phyloP scores from a whole-genome alignment of 129 eudicot species.

The Artemisia tridentata region DNA sequence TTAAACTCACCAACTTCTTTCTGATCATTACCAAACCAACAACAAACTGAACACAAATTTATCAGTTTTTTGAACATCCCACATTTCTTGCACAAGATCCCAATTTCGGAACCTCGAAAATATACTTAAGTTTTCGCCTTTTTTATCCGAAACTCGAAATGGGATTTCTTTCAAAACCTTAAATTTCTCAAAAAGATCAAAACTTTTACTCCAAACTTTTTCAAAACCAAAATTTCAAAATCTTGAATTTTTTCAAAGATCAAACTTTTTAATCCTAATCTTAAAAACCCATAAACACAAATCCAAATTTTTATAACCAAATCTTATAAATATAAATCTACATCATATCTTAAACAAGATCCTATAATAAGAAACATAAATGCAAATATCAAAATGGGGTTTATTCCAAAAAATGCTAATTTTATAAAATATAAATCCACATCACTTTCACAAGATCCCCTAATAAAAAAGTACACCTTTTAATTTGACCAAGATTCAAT shows the following conservation, averaged over 20 bases:
- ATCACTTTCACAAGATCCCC: conserved; percentile 2
- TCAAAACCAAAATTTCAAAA: background rate
- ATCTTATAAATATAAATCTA: background rate
- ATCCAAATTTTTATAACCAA: background rate
- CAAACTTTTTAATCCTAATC: conserved; percentile 6
- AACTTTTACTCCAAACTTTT: conserved; percentile 6
- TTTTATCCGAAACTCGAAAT: background rate
- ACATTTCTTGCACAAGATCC: conserved; percentile 46
- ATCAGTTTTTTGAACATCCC: conserved; percentile 54
- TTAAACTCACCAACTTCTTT: conserved; percentile 30
- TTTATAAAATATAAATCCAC: background rate
- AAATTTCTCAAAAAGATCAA: conserved; percentile 14
- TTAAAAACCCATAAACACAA: background rate
- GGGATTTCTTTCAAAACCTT: conserved; percentile 11
- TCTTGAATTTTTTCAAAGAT: background rate
- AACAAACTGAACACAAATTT: conserved; percentile 54
- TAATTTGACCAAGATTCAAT: no score
- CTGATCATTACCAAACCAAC: conserved; percentile 34
- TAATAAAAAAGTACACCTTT: background rate
- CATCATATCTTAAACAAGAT: no score
- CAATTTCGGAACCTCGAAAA: background rate
- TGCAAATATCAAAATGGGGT: no score
- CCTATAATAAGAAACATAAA: no score
- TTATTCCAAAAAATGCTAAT: no score
- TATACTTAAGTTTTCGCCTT: background rate